A percentile compares a stretch with the other conserved stretches of the same genome.
These are phyloP conservation scores for Kwoniella sp. DNA, from an alignment of 768 basidiomycete genomes.

Conservation along the genomic window DNA sequence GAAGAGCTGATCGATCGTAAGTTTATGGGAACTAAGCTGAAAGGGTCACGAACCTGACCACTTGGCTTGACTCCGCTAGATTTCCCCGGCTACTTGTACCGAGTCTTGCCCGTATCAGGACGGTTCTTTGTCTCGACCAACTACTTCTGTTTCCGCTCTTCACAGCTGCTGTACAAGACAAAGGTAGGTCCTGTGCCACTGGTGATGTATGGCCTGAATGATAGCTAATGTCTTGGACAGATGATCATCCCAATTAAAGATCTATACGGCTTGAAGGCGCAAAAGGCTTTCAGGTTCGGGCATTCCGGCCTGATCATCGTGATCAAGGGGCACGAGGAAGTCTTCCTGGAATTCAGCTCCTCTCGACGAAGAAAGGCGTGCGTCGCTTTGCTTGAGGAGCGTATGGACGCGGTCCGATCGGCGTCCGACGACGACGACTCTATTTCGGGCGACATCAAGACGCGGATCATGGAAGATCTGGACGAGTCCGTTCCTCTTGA, in stretches of 20 bases:
- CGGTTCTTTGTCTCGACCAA: constrained; percentile 88
- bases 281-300: constrained; percentile 84
- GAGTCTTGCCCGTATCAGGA: constrained; percentile 85
- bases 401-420: constrained; percentile 71
- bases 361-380: constrained; percentile 80
- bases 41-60: not conserved
- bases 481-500: constrained; percentile 60
- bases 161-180: constrained; percentile 77
- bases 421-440: constrained; percentile 52
- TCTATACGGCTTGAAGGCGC: constrained; percentile 78
- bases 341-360: constrained; percentile 91
- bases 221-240: constrained; percentile 58
- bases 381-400: constrained; percentile 71
- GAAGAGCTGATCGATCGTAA: constrained; percentile 84
- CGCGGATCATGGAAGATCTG: constrained; percentile 81
- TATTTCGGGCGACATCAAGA: constrained; percentile 60
- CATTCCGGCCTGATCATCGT: constrained; percentile 87
- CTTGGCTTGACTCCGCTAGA: constrained; percentile 61
- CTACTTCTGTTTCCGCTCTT: constrained; percentile 93
- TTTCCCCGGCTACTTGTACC: constrained; percentile 85
- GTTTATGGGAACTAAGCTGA: constrained; percentile 53
- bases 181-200: constrained; percentile 62
- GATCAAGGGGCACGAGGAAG: constrained; percentile 92
- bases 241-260: constrained; percentile 94
- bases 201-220: not conserved